Base-by-base conservation (phyloP, 2,329 filamentous ascomycete species). In the Pseudogymnoascus verrucosus region DNA sequence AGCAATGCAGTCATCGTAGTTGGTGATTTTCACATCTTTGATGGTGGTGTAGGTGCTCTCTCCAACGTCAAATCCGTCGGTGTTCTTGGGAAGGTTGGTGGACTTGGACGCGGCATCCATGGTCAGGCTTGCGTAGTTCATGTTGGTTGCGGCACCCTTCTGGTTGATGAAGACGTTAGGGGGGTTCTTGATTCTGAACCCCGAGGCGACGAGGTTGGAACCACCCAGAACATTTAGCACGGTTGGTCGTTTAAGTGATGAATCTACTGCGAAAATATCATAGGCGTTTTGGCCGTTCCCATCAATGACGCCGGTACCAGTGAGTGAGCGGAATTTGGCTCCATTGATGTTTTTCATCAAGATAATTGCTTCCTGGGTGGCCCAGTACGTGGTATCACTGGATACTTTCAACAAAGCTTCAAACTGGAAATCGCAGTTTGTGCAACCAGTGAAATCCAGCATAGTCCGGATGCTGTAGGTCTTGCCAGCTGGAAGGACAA, bases 1-100 rank as follows among this genome's bases (percentile, higher is more conserved):
- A 3, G 77, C 77, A 1, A 79, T 72, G 64, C 78, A 80, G 69
- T 79, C 78, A 62, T 79, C 76, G 63, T 78, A 73, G 65, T 79
- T 79, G 44, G 68, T 71, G 16, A 80, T 74, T 0, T 68, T 69
- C 40, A 76, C 71, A 59, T 76, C 69, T 21, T 67, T 68, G 51
- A 79, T 70, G 5, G 73, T 74, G 1, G 78, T 76, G 42, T 74
- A 71, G 3, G 73, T 74, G 28, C 74, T 74, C 6, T 69, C 67
- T 12, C 76, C 75, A 57, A 79, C 73, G 44, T 79, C 77, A 64
- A 79, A 79, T 4, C 77, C 77, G 63, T 79, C 77, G 0, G 47
- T 57, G 26, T 57, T 57, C 47, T 57, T 57, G 75, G 80, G 68
- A 1, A 64, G 64, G 26, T 77, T 77, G 28, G 64, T 64, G 4